Base-by-base conservation (phyloP, 2,329 filamentous ascomycete species). In the Beauveria sp. region DNA sequence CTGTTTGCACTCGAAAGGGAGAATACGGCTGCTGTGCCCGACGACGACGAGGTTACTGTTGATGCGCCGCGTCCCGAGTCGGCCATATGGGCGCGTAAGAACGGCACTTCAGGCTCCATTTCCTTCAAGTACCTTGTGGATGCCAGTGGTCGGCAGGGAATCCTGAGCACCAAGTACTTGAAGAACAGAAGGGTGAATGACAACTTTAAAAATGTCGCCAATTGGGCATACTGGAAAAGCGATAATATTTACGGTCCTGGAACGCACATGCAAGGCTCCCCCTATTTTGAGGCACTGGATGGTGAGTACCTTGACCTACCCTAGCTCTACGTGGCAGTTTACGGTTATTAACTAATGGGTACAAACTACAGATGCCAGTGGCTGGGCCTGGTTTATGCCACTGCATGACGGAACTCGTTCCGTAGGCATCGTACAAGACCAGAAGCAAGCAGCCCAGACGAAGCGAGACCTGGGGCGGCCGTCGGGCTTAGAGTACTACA, bases 351-450 rank as follows among this genome's bases (percentile, higher is more conserved):
- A 28, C 26, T 3, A 31, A 31, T 8, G 8, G 28, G 2, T 31
- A 9, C 28, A 31, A 31, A 31, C 8, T 31, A 31, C 28, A 70
- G 79, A 82, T 66, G 73, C 60, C 1, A 81, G 76, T 62, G 80
- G 80, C 14, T 83, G 80, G 80, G 68, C 63, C 16, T 83, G 80
- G 79, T 70, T 71, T 53, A 82, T 83, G 59, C 80, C 80, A 0
- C 68, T 83, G 1, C 79, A 82, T 66, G 70, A 81, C 64, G 77
- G 73, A 14, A 80, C 73, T 3, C 58, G 64, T 3, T 80, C 78
- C 0, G 73, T 80, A 1, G 78, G 78, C 14, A 66, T 80, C 7
- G 77, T 80, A 5, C 69, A 69, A 64, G 73, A 74, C 61, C 76
- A 80, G 66, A 67, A 76, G 8, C 34, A 76, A 5, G 66, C 70